These are phyloP conservation scores for Phaffia australis DNA, from an alignment of 768 basidiomycete genomes.

Conservation along the genomic window DNA sequence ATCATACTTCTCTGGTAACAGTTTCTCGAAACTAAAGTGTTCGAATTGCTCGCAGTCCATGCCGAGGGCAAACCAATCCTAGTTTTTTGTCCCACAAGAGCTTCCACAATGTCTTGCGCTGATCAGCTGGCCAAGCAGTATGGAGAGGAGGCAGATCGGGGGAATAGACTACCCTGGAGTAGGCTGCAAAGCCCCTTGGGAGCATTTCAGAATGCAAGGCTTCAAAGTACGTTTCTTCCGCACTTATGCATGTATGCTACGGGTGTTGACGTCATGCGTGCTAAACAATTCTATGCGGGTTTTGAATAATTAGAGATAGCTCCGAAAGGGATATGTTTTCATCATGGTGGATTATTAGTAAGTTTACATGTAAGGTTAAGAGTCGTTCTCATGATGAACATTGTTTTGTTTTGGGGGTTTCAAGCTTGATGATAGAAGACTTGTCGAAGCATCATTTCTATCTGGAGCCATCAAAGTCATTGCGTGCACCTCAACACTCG, in stretches of 20 bases:
- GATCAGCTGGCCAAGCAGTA: conserved; percentile 67
- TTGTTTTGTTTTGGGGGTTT: background rate
- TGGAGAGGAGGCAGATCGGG: conserved; percentile 39
- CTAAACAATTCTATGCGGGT: background rate
- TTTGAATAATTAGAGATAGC: conserved; percentile 47
- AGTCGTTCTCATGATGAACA: background rate
- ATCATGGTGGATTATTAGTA: conserved; percentile 71
- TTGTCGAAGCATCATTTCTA: conserved; percentile 63
- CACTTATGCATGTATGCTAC: background rate
- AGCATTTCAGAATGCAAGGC: conserved; percentile 55
- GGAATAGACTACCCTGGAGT: conserved; percentile 56
- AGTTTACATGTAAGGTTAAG: background rate
- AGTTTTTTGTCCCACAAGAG: conserved; percentile 79
- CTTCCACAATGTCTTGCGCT: conserved; percentile 53
- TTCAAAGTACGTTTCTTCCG: conserved; percentile 45
- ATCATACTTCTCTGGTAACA: conserved; percentile 61
- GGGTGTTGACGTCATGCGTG: background rate
- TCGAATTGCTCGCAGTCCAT: conserved; percentile 58
- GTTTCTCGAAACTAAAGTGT: conserved; percentile 62
- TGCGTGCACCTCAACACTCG: conserved; percentile 80
- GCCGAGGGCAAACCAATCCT: conserved; percentile 71
- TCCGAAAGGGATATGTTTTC: conserved; percentile 68
- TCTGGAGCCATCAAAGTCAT: conserved; percentile 56
- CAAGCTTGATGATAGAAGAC: conserved; percentile 53
- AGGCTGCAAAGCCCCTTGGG: conserved; percentile 45